Evolutionary conservation across 371 early-diverging fungal species (phyloP), one percentile per base, ranked within the genome.

Genomic region (Basidiobolus meristosporus): DNA sequence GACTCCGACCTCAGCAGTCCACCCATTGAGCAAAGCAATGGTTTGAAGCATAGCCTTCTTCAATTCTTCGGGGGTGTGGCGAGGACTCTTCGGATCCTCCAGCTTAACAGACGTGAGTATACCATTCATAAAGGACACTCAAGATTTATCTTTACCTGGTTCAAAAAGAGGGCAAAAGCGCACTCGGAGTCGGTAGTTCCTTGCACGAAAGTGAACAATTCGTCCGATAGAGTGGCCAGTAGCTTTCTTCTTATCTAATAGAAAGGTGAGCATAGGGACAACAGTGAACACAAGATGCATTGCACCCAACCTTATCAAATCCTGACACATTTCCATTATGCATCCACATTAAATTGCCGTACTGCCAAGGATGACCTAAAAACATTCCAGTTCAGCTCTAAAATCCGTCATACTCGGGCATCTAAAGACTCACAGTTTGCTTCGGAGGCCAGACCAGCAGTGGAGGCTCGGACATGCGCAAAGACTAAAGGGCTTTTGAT

Each of bases 181-280:
- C 79, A 78, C 56, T 86, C 86, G 1, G 81, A 78, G 51, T 85
- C 87, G 0, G 87, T 85, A 43, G 74, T 82, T 43, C 87, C 87
- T 52, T 85, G 73, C 1, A 85, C 68, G 33, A 60, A 54, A 41
- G 70, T 42, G 39, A 68, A 86, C 2, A 83, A 47, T 16, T 78
- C 73, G 26, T 85, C 86, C 1, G 65, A 56, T 36, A 86, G 55
- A 9, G 58, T 50, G 40, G 62, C 64, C 44, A 70, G 73, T 23
- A 86, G 53, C 34, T 56, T 60, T 17, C 86, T 62, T 45, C 85
- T 86, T 44, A 85, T 78, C 70, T 69, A 51, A 2, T n/a, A n/a
- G n/a, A 50, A 45, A 22, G 2, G 19, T 0, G 11, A 22, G 18
- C n/a, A 9, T 11, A 34, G 29, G 29, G 20, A 19, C 9, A 38